Evolutionary conservation across 2,329 filamentous ascomycete species (phyloP).

Genomic region (Alternaria viburni): DNA sequence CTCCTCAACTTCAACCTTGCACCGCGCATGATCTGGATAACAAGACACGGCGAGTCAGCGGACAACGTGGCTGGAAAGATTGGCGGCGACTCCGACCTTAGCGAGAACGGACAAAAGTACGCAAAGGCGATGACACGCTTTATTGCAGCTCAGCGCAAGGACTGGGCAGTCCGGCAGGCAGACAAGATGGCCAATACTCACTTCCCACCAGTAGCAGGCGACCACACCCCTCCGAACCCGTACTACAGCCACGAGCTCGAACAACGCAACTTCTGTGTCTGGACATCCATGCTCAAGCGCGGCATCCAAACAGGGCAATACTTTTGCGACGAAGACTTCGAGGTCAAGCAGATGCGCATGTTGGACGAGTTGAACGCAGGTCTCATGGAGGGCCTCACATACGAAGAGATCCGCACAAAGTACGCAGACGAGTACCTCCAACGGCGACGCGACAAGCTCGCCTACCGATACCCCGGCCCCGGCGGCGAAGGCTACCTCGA

Average conservation of each 20-base stretch:
- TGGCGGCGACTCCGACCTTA: conserved; percentile 86
- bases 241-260: conserved; percentile 63
- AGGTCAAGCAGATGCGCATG: conserved; percentile 98
- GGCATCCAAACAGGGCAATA: conserved; percentile 86
- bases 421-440: conserved; percentile 82
- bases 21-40: conserved; percentile 97
- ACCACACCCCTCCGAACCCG: conserved; percentile 93
- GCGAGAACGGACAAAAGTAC: conserved; percentile 79
- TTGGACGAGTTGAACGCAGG: conserved; percentile 95
- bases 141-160: conserved; percentile 77
- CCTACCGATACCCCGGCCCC: conserved; percentile 94
- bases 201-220: conserved; percentile 89
- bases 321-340: conserved; percentile 92
- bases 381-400: conserved; percentile 92
- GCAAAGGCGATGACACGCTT: conserved; percentile 81
- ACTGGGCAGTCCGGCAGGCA: conserved; percentile 84
- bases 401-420: conserved; percentile 82
- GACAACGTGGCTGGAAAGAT: conserved; percentile 90
- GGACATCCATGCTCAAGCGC: conserved; percentile 95
- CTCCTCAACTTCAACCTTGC: conserved; percentile 96
- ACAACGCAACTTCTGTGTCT: conserved; percentile 94
- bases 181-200: conserved; percentile 76
- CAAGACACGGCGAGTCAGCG: conserved; percentile 86
- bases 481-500: conserved; percentile 97
- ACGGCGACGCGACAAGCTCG: conserved; percentile 84